Conservation (phyloP, 1,284 basidiomycete genomes). For the Tilletia setariae region DNA sequence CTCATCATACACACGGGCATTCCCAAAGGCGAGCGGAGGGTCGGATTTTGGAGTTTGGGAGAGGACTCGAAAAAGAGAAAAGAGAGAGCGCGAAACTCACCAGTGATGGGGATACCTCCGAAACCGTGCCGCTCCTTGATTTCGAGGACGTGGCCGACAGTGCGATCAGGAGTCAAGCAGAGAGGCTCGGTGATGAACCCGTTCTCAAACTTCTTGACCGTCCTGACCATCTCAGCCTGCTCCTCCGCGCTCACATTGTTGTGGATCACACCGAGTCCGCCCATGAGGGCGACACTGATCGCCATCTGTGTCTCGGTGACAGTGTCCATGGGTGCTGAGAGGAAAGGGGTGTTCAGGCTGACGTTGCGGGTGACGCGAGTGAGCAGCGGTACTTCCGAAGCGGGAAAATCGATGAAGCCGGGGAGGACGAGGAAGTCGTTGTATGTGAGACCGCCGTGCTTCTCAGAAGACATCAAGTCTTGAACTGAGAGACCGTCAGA, state of each 20-base stretch:
- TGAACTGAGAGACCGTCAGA: slow-evolving; percentile 81
- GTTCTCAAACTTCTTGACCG: slow-evolving; percentile 92
- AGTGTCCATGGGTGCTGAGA: slow-evolving; percentile 99
- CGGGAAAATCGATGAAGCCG: slow-evolving; percentile 93
- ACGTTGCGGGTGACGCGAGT: slow-evolving; percentile 87
- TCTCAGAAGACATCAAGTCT: slow-evolving; percentile 84
- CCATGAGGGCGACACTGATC: slow-evolving; percentile 64
- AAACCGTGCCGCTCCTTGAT: slow-evolving; percentile 91
- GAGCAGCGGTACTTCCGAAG: slow-evolving; percentile 75
- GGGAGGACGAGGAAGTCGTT: slow-evolving; percentile 64
- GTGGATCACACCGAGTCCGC: slow-evolving; percentile 97
- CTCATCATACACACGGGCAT: slow-evolving; percentile 58
- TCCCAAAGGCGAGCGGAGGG: neutral
- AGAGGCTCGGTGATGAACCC: slow-evolving; percentile 93
- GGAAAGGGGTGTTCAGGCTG: slow-evolving; percentile 87
- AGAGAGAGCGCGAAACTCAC: slow-evolving; percentile 59
- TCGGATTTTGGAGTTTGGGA: neutral
- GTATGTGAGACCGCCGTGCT: slow-evolving; percentile 93
- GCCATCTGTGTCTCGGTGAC: slow-evolving; percentile 98
- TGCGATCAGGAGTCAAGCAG: slow-evolving; percentile 72
- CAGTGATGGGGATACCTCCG: slow-evolving; percentile 95
- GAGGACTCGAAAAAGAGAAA: neutral
- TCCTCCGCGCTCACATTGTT: slow-evolving; percentile 86
- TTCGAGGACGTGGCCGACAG: slow-evolving; percentile 84
- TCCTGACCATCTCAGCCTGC: slow-evolving; percentile 94